phyloP scores from a whole-genome alignment of 441 rosid genomes.

The Corymbia citriodora region DNA sequence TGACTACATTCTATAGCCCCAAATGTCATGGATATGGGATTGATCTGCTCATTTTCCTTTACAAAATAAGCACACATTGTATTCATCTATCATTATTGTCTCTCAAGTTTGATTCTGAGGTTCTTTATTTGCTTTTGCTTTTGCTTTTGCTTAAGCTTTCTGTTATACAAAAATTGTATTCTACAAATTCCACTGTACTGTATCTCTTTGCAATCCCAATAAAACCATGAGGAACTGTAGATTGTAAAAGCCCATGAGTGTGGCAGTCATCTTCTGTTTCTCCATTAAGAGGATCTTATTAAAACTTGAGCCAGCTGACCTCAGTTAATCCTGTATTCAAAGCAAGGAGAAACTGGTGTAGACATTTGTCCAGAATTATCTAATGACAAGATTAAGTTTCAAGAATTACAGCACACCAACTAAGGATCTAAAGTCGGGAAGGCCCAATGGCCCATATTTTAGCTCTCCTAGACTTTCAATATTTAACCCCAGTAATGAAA shows the following conservation, averaged over 20 bases:
- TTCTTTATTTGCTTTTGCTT: background rate
- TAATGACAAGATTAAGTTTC: background rate
- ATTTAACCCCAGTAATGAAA: background rate
- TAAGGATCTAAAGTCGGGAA: background rate
- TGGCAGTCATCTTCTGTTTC: background rate
- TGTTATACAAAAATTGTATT: background rate
- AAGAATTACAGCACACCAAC: background rate
- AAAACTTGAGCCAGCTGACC: background rate
- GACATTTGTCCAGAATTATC: background rate
- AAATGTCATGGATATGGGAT: background rate
- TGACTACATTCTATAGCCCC: background rate
- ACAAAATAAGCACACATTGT: background rate
- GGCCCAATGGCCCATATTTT: background rate
- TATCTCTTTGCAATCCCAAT: background rate
- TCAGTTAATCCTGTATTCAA: background rate
- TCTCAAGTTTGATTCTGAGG: background rate
- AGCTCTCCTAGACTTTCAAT: background rate
- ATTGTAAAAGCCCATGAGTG: background rate
- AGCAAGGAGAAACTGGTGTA: background rate
- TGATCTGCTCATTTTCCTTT: background rate
- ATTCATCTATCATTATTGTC: background rate
- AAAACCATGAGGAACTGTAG: background rate
- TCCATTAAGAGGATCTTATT: background rate
- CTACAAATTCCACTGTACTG: background rate
- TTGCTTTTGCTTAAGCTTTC: background rate